Conservation (phyloP, 2,329 filamentous ascomycete genomes). For the Dactylellina leptospora region DNA sequence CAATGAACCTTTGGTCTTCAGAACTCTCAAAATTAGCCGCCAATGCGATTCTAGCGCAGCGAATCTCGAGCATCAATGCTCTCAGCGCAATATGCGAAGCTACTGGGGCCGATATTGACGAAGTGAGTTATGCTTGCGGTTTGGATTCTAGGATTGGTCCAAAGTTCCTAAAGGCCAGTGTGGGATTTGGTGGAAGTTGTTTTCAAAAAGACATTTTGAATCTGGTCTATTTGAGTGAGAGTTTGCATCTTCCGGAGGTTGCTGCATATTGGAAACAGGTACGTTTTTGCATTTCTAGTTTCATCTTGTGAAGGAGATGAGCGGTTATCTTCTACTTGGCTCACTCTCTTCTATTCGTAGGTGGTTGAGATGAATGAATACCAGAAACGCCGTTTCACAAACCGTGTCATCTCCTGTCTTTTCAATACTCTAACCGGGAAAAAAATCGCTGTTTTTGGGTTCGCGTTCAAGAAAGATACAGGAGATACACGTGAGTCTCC, state of each 20-base stretch:
- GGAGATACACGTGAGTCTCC: conserved; percentile 77
- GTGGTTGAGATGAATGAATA: conserved; percentile 81
- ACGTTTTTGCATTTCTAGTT: conserved; percentile 1
- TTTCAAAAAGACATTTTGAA: conserved; percentile 83
- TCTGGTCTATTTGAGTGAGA: conserved; percentile 77
- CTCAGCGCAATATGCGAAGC: conserved; percentile 81
- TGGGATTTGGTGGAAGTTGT: conserved; percentile 82
- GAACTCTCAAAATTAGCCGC: conserved; percentile 81
- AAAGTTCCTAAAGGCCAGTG: conserved; percentile 76
- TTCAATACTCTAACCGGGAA: conserved; percentile 75
- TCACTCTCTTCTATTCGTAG: conserved; percentile 27
- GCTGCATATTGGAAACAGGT: conserved; percentile 75
- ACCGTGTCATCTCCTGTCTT: conserved; percentile 72
- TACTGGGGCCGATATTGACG: conserved; percentile 77
- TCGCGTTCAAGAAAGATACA: conserved; percentile 82
- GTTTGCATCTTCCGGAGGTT: conserved; percentile 74
- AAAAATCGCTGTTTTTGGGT: conserved; percentile 77
- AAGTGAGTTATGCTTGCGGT: conserved; percentile 74
- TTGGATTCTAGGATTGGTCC: conserved; percentile 76
- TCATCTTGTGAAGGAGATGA: background rate
- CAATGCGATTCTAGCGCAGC: conserved; percentile 81
- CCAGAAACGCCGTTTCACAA: conserved; percentile 74
- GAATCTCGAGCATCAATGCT: conserved; percentile 82
- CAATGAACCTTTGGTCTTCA: conserved; percentile 78
- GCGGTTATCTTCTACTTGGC: too few relatives aligned